These are phyloP conservation scores for Physcia stellaris DNA, from an alignment of 495 filamentous ascomycete genomes.

Conservation along the genomic window DNA sequence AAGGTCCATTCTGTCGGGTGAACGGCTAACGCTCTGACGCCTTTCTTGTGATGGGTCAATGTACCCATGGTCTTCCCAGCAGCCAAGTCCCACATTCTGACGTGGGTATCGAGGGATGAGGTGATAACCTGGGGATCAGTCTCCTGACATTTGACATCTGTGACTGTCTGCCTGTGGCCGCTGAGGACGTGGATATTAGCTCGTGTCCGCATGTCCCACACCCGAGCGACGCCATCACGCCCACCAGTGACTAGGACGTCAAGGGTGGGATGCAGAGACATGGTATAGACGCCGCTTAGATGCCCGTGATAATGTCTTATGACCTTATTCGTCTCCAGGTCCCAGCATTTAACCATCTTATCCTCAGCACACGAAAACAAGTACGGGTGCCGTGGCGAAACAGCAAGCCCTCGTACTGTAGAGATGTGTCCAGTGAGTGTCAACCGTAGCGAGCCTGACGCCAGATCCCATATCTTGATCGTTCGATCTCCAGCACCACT, in stretches of 20 bases:
- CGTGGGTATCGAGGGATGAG: slow-evolving; percentile 78
- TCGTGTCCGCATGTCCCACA: slow-evolving; percentile 98
- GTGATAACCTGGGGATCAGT: slow-evolving; percentile 93
- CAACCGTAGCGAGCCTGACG: slow-evolving; percentile 63
- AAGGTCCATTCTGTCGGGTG: slow-evolving; percentile 97
- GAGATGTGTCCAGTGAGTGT: slow-evolving; percentile 97
- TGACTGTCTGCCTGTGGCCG: slow-evolving; percentile 81
- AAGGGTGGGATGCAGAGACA: slow-evolving; percentile 81
- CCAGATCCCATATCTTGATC: slow-evolving; percentile 98
- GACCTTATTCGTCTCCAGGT: slow-evolving; percentile 96
- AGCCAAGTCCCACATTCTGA: slow-evolving; percentile 91
- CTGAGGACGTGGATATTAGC: slow-evolving; percentile 88
- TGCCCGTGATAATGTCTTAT: slow-evolving; percentile 98
- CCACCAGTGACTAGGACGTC: slow-evolving; percentile 93
- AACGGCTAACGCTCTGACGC: slow-evolving; percentile 68
- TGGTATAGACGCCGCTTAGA: slow-evolving; percentile 86
- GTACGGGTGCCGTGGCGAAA: slow-evolving; percentile 90
- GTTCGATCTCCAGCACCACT: slow-evolving; percentile 92
- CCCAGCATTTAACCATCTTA: slow-evolving; percentile 99
- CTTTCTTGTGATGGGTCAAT: slow-evolving; percentile 97
- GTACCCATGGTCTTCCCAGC: slow-evolving; percentile 94
- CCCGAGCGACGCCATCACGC: slow-evolving; percentile 81
- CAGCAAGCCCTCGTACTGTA: slow-evolving; percentile 84
- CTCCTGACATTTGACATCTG: slow-evolving; percentile 85
- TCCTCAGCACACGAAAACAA: slow-evolving; percentile 97